Base-by-base conservation (phyloP, 2,329 filamentous ascomycete species). In the Helotiales sp. region DNA sequence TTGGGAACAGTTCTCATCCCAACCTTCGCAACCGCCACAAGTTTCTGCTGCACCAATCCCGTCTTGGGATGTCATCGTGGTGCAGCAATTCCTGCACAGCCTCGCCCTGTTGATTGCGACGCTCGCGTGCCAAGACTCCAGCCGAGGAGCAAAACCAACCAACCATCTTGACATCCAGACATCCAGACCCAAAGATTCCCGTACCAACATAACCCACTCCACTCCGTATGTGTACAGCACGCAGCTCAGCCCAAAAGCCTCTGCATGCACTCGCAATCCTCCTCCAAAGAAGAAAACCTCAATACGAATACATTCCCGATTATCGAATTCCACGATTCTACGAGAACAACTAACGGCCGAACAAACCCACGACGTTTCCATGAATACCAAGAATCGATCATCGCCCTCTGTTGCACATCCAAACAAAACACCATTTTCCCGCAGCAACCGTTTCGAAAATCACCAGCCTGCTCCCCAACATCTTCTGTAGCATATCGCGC, bases 371-470 rank as follows among this genome's bases (percentile, higher is more conserved):
- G n/a, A 32, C 40, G 8, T 52, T 45, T 60, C 20, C 57, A 24
- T 60, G 32, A 22, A 26, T 28, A 32, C 50, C 47, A 6, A 28
- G 22, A 47, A 40, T 49, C 60, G n/a, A 24, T 54, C 17, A 26
- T 57, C 49, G 45, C 34, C 34, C 47, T 5, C 24, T 24, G 22
- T 61, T 20, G 26, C 49, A 28, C 22, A 63, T 63, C 61, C 49
- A 49, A 61, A 58, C 43, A 50, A 50, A 60, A 52, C 63, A 64
- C 37, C 32, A 45, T 50, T 50, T 64, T 73, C 71, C 54, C 69
- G 70, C 73, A 67, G 67, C 73, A 73, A 73, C 69, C 65, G 71
- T 73, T 73, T 74, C 73, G 60, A 58, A 65, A 58, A 37, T 20
- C 28, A 59, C 60, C 55, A 63, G 66, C 67, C 66, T 61, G 65